Percentiles rank a stretch among this genome's conserved stretches.
Evolutionary conservation across 202 grass and related monocot genomes (phyloP).

Genomic region (Zoysia matrella): DNA sequence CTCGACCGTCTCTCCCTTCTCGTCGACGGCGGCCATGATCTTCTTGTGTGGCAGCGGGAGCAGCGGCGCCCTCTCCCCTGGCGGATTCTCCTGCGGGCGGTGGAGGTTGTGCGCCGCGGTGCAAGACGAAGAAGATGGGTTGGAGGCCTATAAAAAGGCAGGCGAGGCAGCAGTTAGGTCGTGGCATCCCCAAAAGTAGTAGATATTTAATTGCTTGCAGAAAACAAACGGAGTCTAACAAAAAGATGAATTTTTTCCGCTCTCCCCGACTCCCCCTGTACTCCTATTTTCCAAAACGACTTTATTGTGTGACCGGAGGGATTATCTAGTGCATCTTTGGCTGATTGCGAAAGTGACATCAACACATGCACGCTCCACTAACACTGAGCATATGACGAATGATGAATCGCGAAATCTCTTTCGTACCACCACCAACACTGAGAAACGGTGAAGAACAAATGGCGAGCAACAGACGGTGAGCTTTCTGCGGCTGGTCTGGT

Average conservation of each 20-base stretch:
- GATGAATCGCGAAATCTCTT: not conserved
- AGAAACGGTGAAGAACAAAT: not conserved
- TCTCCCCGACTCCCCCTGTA: not conserved
- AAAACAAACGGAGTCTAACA: not conserved
- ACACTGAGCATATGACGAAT: too few relatives aligned
- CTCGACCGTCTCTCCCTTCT: slow-evolving; percentile 31
- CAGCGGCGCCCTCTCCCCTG: not conserved
- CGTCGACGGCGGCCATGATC: slow-evolving; percentile 37
- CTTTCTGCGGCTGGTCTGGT: not conserved
- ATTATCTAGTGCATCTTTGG: not conserved
- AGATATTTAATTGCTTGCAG: not conserved
- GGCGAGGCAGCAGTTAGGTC: not conserved
- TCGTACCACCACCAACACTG: not conserved
- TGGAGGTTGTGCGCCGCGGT: not conserved
- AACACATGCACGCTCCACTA: not conserved
- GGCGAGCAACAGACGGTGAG: not conserved
- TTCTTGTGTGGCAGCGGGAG: slow-evolving; percentile 38
- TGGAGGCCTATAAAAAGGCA: slow-evolving; percentile 50
- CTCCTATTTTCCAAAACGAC: too few relatives aligned
- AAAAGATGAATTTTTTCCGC: not conserved
- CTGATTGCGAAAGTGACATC: not conserved
- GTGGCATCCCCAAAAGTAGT: slow-evolving; percentile 46
- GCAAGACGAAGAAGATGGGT: not conserved
- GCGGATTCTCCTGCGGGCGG: not conserved
- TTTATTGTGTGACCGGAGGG: too few relatives aligned